Base-by-base conservation (phyloP, 1,139 yeast genomes). In the Pichia sp. region DNA sequence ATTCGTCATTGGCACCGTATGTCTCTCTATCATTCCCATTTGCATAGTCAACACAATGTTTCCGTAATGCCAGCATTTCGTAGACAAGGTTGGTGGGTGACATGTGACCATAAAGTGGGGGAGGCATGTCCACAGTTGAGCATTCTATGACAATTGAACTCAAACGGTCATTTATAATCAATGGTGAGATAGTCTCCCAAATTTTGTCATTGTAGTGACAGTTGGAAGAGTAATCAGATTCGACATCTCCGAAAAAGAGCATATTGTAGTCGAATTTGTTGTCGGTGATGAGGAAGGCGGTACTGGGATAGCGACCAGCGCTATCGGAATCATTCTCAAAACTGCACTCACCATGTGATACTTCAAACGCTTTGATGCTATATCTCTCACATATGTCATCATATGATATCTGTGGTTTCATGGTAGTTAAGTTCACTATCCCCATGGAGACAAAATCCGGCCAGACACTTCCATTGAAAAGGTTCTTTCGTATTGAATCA, bases 391-490 rank as follows among this genome's bases (percentile, higher is more conserved):
- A 58, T 3, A 59, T 24, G 5, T 16, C 34, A 4, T 20, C 17
- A 41, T 22, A 12, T 6, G 11, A 5, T 25, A 20, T n/a, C 12
- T 32, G 32, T 5, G 19, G 26, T 14, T 23, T 26, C 8, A 45
- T 34, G 6, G 27, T 25, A 14, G 46, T 27, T 17, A 44, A 25
- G 3, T 39, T 27, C n/a, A 50, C 34, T 18, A 43, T 27, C 7
- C 35, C 36, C 33, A 37, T 34, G 7, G 60, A 56, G 7, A 71
- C 67, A 58, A 79, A 60, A 47, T 81, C 70, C 5, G 96, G 96
- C 96, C 96, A 87, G 5, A 84, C 65, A 6, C 63, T 51, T 29
- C 82, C 86, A 55, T 87, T 87, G 59, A 86, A 86, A 0, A 84
- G 58, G 53, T 78, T 70, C 3, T 57, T 54, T 42, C 67, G 60